Evolutionary conservation across 2,329 filamentous ascomycete genomes (phyloP).

Genomic region (Trichoderma asperellum): DNA sequence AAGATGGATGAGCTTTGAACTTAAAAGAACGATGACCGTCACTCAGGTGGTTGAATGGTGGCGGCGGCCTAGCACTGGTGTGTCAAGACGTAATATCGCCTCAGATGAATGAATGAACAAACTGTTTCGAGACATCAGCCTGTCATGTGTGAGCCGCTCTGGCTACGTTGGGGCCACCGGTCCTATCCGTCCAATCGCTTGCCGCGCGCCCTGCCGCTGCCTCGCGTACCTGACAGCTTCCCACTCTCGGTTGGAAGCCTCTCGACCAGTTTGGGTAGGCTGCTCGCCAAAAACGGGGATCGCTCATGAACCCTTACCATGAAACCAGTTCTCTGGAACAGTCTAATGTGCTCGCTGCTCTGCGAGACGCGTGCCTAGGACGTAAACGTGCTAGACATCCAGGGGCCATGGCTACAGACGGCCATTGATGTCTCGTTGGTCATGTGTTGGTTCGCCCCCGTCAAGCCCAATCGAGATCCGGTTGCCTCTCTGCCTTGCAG

Average conservation of each 20-base stretch:
- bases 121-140: background rate
- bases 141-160: background rate
- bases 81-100: conserved; percentile 6
- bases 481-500: background rate
- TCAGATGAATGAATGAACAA: conserved; percentile 11
- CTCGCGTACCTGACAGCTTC: background rate
- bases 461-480: background rate
- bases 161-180: no score
- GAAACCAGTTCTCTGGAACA: background rate
- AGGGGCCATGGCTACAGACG: background rate
- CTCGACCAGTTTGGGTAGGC: background rate
- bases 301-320: background rate
- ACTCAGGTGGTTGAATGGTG: background rate
- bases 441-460: background rate
- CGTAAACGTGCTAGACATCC: background rate
- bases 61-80: background rate
- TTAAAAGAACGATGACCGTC: background rate
- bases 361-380: background rate
- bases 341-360: background rate
- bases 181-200: background rate
- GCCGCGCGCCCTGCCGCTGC: background rate
- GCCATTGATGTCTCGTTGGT: background rate
- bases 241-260: background rate
- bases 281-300: background rate
- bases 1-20: background rate